Conservation (phyloP, 805 yeast genomes). For the Metschnikowia aberdeeniae region DNA sequence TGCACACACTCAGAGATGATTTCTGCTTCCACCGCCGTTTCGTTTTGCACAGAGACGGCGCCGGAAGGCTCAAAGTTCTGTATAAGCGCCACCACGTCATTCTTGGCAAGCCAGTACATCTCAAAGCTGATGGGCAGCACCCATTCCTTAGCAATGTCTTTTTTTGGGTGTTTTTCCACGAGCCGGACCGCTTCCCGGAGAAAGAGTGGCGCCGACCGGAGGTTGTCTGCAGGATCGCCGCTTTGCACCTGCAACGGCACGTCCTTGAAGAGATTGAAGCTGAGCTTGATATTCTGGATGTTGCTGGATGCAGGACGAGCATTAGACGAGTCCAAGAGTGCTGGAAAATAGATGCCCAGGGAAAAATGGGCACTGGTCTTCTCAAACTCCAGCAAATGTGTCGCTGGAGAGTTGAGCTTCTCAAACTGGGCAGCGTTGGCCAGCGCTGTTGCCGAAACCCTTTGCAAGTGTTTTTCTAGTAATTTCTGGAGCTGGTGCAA, state of each 20-base stretch:
- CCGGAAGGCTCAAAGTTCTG: constrained; percentile 15
- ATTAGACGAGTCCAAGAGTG: constrained; percentile 25
- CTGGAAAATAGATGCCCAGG: constrained; percentile 40
- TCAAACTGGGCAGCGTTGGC: constrained; percentile 1
- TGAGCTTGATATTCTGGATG: constrained; percentile 35
- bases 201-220: constrained; percentile 32
- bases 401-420: not conserved
- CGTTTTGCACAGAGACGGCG: constrained; percentile 10
- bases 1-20: constrained; percentile 9
- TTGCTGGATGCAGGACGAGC: constrained; percentile 9
- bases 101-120: constrained; percentile 34
- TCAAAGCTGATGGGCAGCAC: constrained; percentile 27
- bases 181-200: constrained; percentile 21
- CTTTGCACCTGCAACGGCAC: constrained; percentile 32
- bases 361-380: constrained; percentile 23
- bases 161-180: constrained; percentile 9
- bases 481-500: constrained; percentile 33
- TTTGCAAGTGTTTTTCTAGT: constrained; percentile 14
- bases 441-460: not conserved
- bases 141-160: constrained; percentile 22
- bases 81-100: constrained; percentile 21
- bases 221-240: constrained; percentile 16
- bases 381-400: constrained; percentile 14
- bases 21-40: constrained; percentile 16
- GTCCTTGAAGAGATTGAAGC: constrained; percentile 39